These are phyloP conservation scores for Cladophialophora exuberans DNA, from an alignment of 2,329 filamentous ascomycete genomes.

Conservation along the genomic window DNA sequence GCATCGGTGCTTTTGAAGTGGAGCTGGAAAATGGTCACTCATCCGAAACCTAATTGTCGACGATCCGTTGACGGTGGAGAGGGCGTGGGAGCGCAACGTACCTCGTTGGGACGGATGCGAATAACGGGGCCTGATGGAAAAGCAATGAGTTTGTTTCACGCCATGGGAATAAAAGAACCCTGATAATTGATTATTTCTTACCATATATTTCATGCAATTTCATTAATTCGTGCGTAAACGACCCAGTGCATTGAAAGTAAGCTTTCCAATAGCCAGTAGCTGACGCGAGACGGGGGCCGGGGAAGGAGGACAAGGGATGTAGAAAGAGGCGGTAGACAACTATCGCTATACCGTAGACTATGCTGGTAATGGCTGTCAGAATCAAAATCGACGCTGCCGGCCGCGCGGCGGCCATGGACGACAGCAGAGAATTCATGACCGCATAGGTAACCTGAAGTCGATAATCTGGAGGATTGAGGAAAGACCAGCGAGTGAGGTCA, in stretches of 20 bases:
- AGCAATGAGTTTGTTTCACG: background rate
- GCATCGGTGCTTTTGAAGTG: conserved; percentile 30
- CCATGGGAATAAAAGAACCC: background rate
- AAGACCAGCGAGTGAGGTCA: too few species aligned
- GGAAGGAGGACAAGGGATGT: conserved; percentile 26
- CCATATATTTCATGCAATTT: conserved; percentile 43
- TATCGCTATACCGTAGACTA: conserved; percentile 30
- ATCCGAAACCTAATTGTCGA: too few species aligned
- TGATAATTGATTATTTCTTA: conserved; percentile 5
- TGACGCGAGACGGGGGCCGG: conserved; percentile 28
- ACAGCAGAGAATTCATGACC: background rate
- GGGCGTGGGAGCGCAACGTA: background rate
- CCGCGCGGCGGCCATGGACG: background rate
- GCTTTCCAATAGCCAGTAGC: conserved; percentile 41
- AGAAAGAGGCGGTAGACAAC: conserved; percentile 28
- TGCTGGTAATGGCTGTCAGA: background rate
- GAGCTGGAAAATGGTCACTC: conserved; percentile 15
- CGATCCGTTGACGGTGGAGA: too few species aligned
- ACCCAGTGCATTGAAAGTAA: conserved; percentile 37
- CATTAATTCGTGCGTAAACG: conserved; percentile 42
- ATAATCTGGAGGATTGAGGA: too few species aligned
- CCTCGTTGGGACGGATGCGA: background rate
- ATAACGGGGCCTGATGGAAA: background rate
- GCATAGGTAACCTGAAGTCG: background rate
- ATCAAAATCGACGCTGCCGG: background rate